phyloP scores from a whole-genome alignment of 129 eudicot species.

The Rutidosis leptorrhynchoides region DNA sequence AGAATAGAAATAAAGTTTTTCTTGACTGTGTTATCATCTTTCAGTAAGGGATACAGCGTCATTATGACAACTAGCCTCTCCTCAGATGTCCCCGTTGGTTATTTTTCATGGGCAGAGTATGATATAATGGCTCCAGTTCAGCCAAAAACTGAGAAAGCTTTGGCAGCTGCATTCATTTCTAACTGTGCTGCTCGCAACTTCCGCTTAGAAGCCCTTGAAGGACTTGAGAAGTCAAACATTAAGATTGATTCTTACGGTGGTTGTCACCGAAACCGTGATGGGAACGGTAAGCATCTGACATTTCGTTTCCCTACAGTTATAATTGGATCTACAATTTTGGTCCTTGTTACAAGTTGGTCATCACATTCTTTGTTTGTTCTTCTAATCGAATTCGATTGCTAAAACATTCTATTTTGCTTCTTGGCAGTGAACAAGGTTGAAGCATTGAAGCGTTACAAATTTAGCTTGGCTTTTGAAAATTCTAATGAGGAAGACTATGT shows the following conservation, averaged over 20 bases:
- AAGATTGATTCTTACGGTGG: slow-evolving; percentile 89
- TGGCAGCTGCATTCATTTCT: slow-evolving; percentile 96
- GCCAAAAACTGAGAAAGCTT: slow-evolving; percentile 76
- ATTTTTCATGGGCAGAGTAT: slow-evolving; percentile 97
- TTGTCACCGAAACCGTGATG: slow-evolving; percentile 85
- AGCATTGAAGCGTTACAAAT: slow-evolving; percentile 74
- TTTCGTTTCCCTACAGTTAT: not conserved
- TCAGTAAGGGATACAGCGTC: slow-evolving; percentile 70
- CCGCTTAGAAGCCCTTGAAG: slow-evolving; percentile 86
- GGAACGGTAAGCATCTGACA: slow-evolving; percentile 48
- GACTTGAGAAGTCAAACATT: slow-evolving; percentile 59
- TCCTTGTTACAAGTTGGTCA: not conserved
- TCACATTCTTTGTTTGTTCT: not conserved
- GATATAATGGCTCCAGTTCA: slow-evolving; percentile 93
- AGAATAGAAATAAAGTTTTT: not conserved
- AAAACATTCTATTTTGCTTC: not conserved
- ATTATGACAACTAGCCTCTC: slow-evolving; percentile 97
- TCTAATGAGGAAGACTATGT: slow-evolving; percentile 98
- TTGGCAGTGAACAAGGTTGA: slow-evolving; percentile 83
- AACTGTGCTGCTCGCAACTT: slow-evolving; percentile 91
- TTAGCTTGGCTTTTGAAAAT: slow-evolving; percentile 95
- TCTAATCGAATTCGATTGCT: slow-evolving; percentile 1
- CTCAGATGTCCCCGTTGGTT: slow-evolving; percentile 98
- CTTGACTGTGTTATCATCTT: slow-evolving; percentile 16
- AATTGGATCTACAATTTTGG: not conserved